A percentile compares a stretch with the other conserved stretches of the same genome.
Conservation (phyloP, 345 rosid species). For the Cochlearia excelsa region DNA sequence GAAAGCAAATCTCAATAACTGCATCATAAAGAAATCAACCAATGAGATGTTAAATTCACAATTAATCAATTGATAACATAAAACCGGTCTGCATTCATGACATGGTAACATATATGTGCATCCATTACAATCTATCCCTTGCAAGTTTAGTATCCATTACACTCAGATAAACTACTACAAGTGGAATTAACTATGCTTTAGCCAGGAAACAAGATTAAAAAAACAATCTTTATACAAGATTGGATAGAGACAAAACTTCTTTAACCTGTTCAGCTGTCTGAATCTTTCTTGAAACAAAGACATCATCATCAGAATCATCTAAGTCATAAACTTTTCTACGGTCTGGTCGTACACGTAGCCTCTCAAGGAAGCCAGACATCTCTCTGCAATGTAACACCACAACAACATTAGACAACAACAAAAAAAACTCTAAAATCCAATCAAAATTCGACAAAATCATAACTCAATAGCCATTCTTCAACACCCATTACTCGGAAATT, state of each 20-base stretch:
- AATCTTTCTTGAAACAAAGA: slow-evolving; percentile 42
- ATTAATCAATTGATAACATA: not conserved
- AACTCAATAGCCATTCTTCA: too few relatives aligned
- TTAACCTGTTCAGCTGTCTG: slow-evolving; percentile 48
- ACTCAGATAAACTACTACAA: too few relatives aligned
- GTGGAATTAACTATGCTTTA: not conserved
- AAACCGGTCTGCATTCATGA: too few relatives aligned
- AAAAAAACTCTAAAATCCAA: too few relatives aligned
- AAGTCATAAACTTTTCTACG: slow-evolving; percentile 56
- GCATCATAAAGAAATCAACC: not conserved
- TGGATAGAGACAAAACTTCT: slow-evolving; percentile 43
- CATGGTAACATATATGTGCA: too few relatives aligned
- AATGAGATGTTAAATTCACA: not conserved
- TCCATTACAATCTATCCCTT: too few relatives aligned
- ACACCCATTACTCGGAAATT: too few relatives aligned
- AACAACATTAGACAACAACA: not conserved
- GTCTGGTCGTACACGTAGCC: slow-evolving; percentile 68
- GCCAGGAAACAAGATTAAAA: not conserved
- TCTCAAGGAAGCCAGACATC: slow-evolving; percentile 76
- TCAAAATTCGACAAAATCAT: too few relatives aligned
- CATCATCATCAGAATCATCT: slow-evolving; percentile 67
- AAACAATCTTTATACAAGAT: not conserved
- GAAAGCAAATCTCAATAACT: slow-evolving; percentile 26
- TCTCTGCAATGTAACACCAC: slow-evolving; percentile 45
- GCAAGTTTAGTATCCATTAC: too few relatives aligned